Base-by-base conservation (phyloP, 345 rosid genomes). In the Lumnitzera littorea region DNA sequence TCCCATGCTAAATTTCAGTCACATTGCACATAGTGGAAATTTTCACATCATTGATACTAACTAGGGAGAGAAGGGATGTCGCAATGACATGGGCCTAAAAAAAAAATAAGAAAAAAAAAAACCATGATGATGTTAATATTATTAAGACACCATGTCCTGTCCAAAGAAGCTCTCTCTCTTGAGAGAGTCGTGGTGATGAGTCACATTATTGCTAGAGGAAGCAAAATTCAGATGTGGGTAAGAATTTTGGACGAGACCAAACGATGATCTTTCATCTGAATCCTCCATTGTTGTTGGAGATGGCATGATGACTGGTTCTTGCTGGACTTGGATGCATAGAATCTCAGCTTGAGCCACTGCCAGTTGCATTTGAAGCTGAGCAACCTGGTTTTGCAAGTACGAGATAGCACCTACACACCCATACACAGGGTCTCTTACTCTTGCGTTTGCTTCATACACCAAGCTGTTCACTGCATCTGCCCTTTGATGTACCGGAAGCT, bases 301-400 rank as follows among this genome's bases (percentile, higher is more conserved):
- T 4, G 66, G 53, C 66, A 51, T 24, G 48, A 63, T 24, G 53
- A 62, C 9, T 25, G 72, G 72, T 15, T 68, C 72, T 24, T 56
- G 62, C 58, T 68, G 72, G 51, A 68, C 66, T 46, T 68, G 72
- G 46, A 68, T 62, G 72, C 72, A 68, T 24, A 62, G 62, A 29
- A 68, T 68, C 62, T 68, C 72, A 9, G 72, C 72, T 62, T 68
- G 72, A 62, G 67, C 72, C 62, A 68, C 72, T 0, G 72, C 67
- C 6, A 68, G 72, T 57, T 68, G 72, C 72, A 62, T 62, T 61
- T 62, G 72, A 13, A 68, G 66, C 58, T 68, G 72, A 27, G 67
- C 23, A 52, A 68, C 67, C 62, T 68, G 72, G 72, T 57, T 62
- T 56, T 68, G 72, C 15, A 68, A 62, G 62, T 62, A 68, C n/a